Evolutionary conservation across 73 alveolate genomes (phyloP).

Genomic region (Durusdinium trenchii): DNA sequence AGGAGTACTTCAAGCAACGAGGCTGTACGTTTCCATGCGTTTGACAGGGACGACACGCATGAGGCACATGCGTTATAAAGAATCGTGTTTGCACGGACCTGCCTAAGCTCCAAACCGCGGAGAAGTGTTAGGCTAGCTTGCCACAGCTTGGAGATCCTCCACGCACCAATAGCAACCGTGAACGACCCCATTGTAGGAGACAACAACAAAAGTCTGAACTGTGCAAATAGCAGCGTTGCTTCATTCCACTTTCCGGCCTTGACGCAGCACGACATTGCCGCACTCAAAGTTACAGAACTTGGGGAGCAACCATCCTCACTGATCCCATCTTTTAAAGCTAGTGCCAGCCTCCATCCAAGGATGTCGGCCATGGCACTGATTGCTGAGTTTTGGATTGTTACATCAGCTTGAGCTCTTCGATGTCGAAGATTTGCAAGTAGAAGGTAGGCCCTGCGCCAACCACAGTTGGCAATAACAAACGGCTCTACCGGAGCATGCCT

Average conservation of each 20-base stretch:
- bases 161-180: not conserved
- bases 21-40: not conserved
- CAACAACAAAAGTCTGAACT: not conserved
- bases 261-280: not conserved
- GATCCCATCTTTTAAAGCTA: not conserved
- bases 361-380: not conserved
- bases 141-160: not conserved
- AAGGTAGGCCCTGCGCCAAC: not conserved
- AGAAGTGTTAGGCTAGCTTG: not conserved
- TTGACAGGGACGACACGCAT: no score
- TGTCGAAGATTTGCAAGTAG: not conserved
- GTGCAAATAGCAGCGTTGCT: not conserved
- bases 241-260: not conserved
- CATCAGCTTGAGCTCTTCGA: not conserved
- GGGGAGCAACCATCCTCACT: not conserved
- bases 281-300: not conserved
- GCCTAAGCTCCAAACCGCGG: not conserved
- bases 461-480: not conserved
- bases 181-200: not conserved
- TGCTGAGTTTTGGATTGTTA: not conserved
- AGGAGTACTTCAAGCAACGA: not conserved
- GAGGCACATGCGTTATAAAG: not conserved
- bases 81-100: not conserved
- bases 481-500: not conserved
- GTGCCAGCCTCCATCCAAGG: not conserved